Conservation (phyloP, 2,329 filamentous ascomycete genomes). For the Arthroderma sp. region DNA sequence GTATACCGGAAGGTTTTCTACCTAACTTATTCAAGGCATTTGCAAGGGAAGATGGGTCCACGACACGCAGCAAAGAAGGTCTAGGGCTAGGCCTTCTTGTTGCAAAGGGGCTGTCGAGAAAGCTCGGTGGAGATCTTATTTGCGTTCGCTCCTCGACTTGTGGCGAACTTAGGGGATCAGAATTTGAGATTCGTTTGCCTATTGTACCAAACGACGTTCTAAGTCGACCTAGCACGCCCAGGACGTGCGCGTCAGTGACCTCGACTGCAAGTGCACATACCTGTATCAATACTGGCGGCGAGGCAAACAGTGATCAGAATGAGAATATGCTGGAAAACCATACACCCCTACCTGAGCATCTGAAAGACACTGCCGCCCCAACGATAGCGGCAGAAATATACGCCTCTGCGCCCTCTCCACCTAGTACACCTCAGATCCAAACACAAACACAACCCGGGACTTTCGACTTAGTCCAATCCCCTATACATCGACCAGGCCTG, state of each 20-base stretch:
- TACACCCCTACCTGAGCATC: background rate
- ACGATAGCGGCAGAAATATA: background rate
- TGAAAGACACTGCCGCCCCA: background rate
- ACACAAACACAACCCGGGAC: conserved; percentile 11
- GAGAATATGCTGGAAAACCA: background rate
- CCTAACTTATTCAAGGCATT: conserved; percentile 59
- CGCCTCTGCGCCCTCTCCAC: background rate
- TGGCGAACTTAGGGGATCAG: conserved; percentile 50
- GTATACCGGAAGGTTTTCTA: conserved; percentile 55
- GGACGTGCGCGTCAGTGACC: background rate
- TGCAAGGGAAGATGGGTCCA: conserved; percentile 55
- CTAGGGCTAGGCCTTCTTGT: conserved; percentile 58
- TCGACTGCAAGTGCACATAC: background rate
- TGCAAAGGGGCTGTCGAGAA: conserved; percentile 58
- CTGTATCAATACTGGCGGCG: background rate
- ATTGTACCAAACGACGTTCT: conserved; percentile 40
- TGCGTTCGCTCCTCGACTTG: conserved; percentile 51
- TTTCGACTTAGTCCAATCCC: conserved; percentile 28
- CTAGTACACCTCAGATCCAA: background rate
- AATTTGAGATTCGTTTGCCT: conserved; percentile 58
- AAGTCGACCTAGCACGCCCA: conserved; percentile 34
- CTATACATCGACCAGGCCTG: background rate
- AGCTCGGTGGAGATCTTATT: conserved; percentile 55
- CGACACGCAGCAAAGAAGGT: conserved; percentile 55
- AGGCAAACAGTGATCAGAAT: background rate